phyloP scores from a whole-genome alignment of 345 rosid species.

The Pistacia vera region DNA sequence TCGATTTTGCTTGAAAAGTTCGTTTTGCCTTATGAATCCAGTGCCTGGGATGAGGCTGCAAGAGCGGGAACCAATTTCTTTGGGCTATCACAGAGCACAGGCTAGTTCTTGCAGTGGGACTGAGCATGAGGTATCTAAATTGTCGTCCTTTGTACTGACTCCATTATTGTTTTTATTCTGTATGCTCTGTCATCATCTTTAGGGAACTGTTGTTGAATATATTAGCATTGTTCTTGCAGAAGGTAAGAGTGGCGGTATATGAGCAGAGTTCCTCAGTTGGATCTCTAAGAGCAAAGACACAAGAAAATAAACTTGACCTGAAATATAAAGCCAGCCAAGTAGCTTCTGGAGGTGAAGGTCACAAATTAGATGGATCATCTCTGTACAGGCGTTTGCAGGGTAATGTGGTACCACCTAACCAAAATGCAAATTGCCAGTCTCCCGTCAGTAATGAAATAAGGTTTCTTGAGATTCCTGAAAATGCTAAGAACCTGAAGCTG shows the following conservation, averaged over 20 bases:
- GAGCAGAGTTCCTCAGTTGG: conserved; percentile 18
- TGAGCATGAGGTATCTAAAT: conserved; percentile 44
- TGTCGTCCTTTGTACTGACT: neutral
- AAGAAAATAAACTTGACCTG: conserved; percentile 33
- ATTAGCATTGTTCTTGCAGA: conserved; percentile 26
- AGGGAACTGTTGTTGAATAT: neutral
- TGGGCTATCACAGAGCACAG: conserved; percentile 40
- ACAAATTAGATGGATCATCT: conserved; percentile 34
- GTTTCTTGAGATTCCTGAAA: conserved; percentile 27
- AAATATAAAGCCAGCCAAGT: conserved; percentile 20
- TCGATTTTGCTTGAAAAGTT: conserved; percentile 62
- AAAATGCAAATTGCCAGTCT: conserved; percentile 9
- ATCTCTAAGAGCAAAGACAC: conserved; percentile 15
- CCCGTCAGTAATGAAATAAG: conserved; percentile 17
- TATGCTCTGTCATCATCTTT: neutral
- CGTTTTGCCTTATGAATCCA: conserved; percentile 62
- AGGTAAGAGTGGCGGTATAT: conserved; percentile 17
- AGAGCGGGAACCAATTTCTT: conserved; percentile 34
- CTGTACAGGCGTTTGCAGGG: conserved; percentile 31
- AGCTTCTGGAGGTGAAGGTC: conserved; percentile 11
- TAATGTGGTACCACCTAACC: conserved; percentile 19
- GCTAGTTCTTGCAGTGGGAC: conserved; percentile 30
- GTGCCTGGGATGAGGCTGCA: conserved; percentile 58
- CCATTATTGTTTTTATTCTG: neutral
- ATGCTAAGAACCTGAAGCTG: conserved; percentile 19